Base-by-base conservation (phyloP, 2,329 filamentous ascomycete species). In the Aspergillus latus region DNA sequence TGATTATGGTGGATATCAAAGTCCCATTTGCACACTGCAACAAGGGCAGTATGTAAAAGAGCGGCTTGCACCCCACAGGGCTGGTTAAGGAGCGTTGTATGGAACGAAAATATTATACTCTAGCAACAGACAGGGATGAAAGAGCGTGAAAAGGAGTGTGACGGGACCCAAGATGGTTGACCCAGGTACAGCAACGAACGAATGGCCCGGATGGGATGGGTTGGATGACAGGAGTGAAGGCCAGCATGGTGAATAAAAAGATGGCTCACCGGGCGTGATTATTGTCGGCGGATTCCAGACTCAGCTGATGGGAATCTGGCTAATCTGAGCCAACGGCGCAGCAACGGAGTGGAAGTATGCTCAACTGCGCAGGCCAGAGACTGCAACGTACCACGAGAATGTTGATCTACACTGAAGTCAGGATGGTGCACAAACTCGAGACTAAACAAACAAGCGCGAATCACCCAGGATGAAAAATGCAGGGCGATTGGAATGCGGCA, bases 401-500 rank as follows among this genome's bases (percentile, higher is more conserved):
- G 61, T 44, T 21, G 59, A 63, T 61, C 62, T 64, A 46, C 29
- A 21, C 36, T 34, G 46, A 47, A 6, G 49, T 63, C 42, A 63
- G 55, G 53, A 52, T 57, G 44, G n/a, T 13, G 28, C 30, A 44
- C 21, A 49, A 16, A 34, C 36, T 54, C 29, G 42, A 60, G 36
- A 36, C 42, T 59, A 53, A 54, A 59, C 58, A 59, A 58, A 59
- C 49, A 59, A 49, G 16, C 36, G 34, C 44, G 39, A 8, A 52
- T 49, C 30, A 46, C 42, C 32, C 13, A 30, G 11, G 52, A 61
- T 16, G 54, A 64, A 47, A 49, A 66, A 66, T 66, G 63, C 52
- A 64, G 59, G 59, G 45, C 55, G 57, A 30, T 15, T 32, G 63
- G 63, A 64, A 66, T 66, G 63, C 48, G 42, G 50, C 37, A 46